A percentile compares a stretch with the other conserved stretches of the same genome.
Conservation (phyloP, 306 rosid species). For the Arachis hypogaea region DNA sequence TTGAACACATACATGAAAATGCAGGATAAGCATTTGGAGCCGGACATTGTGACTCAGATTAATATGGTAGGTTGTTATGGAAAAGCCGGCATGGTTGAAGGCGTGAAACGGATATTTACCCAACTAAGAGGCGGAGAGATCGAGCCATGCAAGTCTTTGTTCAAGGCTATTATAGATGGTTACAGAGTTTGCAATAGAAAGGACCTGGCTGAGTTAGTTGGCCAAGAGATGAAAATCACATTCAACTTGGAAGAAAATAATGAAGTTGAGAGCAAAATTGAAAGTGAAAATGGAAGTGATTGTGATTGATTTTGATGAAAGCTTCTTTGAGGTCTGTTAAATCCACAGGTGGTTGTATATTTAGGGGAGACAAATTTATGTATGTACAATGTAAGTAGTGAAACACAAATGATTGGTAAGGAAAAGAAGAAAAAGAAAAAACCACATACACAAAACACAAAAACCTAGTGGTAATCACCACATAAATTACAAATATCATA, state of each 20-base stretch:
- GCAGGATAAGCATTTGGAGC: constrained; percentile 65
- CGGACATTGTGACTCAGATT: constrained; percentile 73
- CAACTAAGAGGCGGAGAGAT: constrained; percentile 67
- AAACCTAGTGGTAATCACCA: too few relatives aligned
- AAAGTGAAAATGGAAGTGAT: constrained; percentile 39
- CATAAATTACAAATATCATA: too few relatives aligned
- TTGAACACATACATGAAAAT: constrained; percentile 78
- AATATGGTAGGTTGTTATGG: constrained; percentile 77
- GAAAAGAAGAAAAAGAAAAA: too few relatives aligned
- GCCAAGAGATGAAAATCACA: constrained; percentile 59
- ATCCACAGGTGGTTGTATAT: too few relatives aligned
- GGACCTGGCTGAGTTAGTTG: constrained; percentile 67
- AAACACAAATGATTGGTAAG: too few relatives aligned
- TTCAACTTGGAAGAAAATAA: constrained; percentile 37
- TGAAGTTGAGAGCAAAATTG: constrained; percentile 29
- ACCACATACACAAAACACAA: too few relatives aligned
- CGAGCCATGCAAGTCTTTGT: constrained; percentile 62
- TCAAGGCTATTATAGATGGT: constrained; percentile 69
- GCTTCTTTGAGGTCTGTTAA: too few relatives aligned
- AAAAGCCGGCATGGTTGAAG: constrained; percentile 84
- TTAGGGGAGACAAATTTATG: too few relatives aligned
- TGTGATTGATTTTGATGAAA: constrained; percentile 1
- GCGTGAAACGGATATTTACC: constrained; percentile 74
- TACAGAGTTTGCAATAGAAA: constrained; percentile 60
- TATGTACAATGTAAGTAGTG: not conserved